A percentile compares a stretch with the other conserved stretches of the same genome.
Evolutionary conservation across 352 stramenopile genomes (phyloP).

Genomic region (Peronospora tabacina): DNA sequence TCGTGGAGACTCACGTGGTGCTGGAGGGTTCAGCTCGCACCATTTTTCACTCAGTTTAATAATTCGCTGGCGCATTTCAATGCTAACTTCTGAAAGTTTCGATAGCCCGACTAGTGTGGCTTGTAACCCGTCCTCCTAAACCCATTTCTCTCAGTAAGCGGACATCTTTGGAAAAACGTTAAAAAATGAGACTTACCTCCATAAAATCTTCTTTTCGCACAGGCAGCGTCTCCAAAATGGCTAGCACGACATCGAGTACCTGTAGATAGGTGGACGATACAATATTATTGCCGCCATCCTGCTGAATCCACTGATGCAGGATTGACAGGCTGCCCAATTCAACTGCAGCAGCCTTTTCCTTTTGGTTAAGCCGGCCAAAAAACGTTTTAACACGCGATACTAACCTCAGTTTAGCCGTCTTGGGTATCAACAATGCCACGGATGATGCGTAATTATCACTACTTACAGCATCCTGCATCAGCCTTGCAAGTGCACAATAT

Average conservation of each 20-base stretch:
- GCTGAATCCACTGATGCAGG: constrained; percentile 52
- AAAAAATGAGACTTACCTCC: constrained; percentile 32
- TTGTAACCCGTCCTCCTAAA: constrained; percentile 35
- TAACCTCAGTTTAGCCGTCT: constrained; percentile 62
- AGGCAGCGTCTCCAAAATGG: constrained; percentile 43
- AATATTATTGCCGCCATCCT: constrained; percentile 3
- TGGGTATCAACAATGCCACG: constrained; percentile 62
- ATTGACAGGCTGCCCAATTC: constrained; percentile 51
- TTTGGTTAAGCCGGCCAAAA: constrained; percentile 47
- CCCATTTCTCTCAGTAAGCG: not conserved
- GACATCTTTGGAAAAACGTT: not conserved
- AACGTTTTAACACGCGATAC: constrained; percentile 70
- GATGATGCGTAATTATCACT: constrained; percentile 76
- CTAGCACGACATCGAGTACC: constrained; percentile 56
- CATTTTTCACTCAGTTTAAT: constrained; percentile 37
- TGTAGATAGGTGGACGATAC: constrained; percentile 39
- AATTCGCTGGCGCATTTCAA: constrained; percentile 34
- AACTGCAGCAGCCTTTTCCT: constrained; percentile 44
- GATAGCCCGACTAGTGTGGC: constrained; percentile 29
- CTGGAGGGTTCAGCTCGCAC: constrained; percentile 37
- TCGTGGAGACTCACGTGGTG: constrained; percentile 6
- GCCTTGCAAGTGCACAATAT: constrained; percentile 52
- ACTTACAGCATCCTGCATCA: constrained; percentile 59
- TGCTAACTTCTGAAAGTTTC: constrained; percentile 23
- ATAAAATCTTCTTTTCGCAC: constrained; percentile 55